phyloP scores from a whole-genome alignment of 805 yeast species.

The Teunomyces aglyptinius region DNA sequence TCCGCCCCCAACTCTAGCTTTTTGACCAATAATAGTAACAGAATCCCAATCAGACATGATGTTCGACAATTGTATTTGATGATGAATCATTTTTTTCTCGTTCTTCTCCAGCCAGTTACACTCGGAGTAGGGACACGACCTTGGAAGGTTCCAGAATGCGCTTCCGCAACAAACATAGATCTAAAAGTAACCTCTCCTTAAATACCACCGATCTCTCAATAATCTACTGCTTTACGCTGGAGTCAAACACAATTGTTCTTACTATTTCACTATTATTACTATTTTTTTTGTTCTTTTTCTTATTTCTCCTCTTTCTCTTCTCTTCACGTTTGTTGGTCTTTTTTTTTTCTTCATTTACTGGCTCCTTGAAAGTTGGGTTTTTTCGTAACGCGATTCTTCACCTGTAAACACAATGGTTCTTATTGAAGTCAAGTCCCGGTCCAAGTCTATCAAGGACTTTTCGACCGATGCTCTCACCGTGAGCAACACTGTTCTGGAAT shows the following conservation, averaged over 20 bases:
- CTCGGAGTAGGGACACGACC: slow-evolving; percentile 4
- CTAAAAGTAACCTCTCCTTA: too few relatives aligned
- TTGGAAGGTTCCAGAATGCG: slow-evolving; percentile 2
- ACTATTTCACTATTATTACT: too few relatives aligned
- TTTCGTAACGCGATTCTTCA: too few relatives aligned
- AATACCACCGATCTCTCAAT: neutral
- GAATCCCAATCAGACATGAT: slow-evolving; percentile 82
- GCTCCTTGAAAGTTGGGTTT: neutral
- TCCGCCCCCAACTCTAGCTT: slow-evolving; percentile 82
- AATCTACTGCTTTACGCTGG: too few relatives aligned
- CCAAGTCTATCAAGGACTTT: slow-evolving; percentile 53
- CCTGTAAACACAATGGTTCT: slow-evolving; percentile 34
- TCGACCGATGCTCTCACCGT: slow-evolving; percentile 36
- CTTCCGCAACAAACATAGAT: too few relatives aligned
- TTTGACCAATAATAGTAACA: slow-evolving; percentile 84
- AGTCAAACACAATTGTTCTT: too few relatives aligned
- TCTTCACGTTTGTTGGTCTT: neutral
- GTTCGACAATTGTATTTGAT: neutral
- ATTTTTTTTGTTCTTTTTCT: too few relatives aligned
- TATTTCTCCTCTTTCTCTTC: too few relatives aligned
- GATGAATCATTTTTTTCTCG: slow-evolving; percentile 1
- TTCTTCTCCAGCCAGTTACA: neutral
- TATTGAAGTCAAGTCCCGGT: slow-evolving; percentile 58
- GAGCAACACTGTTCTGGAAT: slow-evolving; percentile 37
- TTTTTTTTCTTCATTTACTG: neutral